Conservation (phyloP, 352 stramenopile species). For the Pythium vanterpoolii region DNA sequence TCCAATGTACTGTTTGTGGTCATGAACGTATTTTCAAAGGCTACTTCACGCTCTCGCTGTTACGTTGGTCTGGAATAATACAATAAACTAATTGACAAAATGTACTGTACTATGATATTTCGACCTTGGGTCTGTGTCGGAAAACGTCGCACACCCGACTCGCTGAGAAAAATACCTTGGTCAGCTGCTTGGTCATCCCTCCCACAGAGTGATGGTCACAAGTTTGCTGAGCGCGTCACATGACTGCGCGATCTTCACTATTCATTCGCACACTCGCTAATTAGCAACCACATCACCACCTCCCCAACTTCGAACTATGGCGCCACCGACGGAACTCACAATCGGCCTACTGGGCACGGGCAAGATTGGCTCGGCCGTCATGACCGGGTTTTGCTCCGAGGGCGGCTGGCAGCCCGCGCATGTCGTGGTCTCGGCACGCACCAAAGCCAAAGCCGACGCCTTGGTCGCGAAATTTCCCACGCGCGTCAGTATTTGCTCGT, state of each 20-base stretch:
- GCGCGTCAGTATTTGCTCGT: slow-evolving; percentile 57
- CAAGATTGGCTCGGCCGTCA: slow-evolving; percentile 84
- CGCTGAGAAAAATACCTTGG: not conserved
- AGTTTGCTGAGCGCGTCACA: not conserved
- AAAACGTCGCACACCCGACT: slow-evolving; percentile 1
- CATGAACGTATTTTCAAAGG: too few species aligned
- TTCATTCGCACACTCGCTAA: slow-evolving; percentile 7
- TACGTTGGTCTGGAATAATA: too few species aligned
- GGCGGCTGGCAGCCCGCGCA: slow-evolving; percentile 76
- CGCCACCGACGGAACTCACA: slow-evolving; percentile 47
- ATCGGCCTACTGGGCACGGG: slow-evolving; percentile 79
- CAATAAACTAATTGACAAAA: not conserved
- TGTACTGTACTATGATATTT: slow-evolving; percentile 4
- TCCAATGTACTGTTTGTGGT: not conserved
- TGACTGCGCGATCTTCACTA: not conserved
- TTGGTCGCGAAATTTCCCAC: slow-evolving; percentile 64
- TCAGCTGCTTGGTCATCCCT: slow-evolving; percentile 5
- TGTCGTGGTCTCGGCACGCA: slow-evolving; percentile 65
- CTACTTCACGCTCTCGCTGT: too few species aligned
- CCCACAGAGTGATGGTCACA: not conserved
- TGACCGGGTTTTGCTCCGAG: slow-evolving; percentile 78
- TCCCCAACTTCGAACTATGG: too few species aligned
- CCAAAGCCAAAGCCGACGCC: slow-evolving; percentile 72
- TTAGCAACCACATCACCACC: too few species aligned
- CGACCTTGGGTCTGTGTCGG: not conserved